Conservation (phyloP, 148 eudicot genomes). For the Camellia lanceoleosa region DNA sequence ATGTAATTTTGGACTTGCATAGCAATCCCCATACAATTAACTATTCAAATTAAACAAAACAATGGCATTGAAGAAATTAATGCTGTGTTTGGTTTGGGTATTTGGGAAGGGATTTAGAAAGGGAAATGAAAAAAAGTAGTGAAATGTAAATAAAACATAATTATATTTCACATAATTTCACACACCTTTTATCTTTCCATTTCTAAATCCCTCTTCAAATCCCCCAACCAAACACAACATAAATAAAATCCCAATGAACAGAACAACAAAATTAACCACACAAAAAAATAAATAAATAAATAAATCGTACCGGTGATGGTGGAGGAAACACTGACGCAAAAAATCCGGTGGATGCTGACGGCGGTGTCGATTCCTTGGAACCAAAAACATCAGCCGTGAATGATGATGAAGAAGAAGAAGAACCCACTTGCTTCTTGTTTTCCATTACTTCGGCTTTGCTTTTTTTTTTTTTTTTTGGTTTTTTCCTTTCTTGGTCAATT, state of each 20-base stretch:
- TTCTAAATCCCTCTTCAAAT: no score
- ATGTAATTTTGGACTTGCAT: neutral
- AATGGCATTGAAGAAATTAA: neutral
- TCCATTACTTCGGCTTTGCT: constrained; percentile 8
- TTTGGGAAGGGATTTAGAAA: no score
- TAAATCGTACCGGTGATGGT: constrained; percentile 16
- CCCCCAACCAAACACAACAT: no score
- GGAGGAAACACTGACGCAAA: constrained; percentile 29
- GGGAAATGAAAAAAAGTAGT: no score
- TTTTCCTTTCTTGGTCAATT: neutral
- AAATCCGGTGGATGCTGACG: constrained; percentile 12
- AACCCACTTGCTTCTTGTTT: constrained; percentile 14
- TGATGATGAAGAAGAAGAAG: constrained; percentile 22
- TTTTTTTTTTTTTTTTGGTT: no score
- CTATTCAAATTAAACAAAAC: neutral
- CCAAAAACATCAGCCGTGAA: constrained; percentile 27
- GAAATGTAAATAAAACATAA: no score
- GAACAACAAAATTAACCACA: neutral
- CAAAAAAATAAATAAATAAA: neutral
- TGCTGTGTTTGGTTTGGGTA: no score
- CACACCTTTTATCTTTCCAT: no score
- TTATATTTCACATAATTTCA: no score
- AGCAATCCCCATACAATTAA: neutral
- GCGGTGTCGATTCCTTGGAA: neutral
- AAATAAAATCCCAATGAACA: neutral